Percentiles rank a stretch among this genome's conserved stretches.
Evolutionary conservation across 2,329 filamentous ascomycete species (phyloP).

Genomic region (Aspergillus sp.): DNA sequence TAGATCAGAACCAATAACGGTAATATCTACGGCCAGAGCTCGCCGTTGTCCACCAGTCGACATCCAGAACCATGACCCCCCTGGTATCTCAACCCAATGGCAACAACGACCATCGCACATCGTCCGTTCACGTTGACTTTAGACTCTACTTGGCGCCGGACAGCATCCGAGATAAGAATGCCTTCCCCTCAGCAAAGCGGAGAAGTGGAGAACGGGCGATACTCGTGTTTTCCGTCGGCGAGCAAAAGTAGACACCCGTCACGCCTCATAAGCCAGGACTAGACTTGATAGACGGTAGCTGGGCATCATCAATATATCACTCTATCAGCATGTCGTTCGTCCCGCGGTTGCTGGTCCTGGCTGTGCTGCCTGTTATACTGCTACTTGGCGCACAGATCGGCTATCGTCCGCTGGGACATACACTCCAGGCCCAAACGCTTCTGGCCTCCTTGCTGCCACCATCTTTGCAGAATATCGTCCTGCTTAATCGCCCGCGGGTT

Average conservation of each 20-base stretch:
- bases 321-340: not conserved
- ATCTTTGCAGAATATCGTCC: not conserved
- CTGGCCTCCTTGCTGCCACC: not conserved
- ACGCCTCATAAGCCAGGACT: not conserved
- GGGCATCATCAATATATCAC: not conserved
- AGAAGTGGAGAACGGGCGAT: not conserved
- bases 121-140: not conserved
- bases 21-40: too few species aligned
- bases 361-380: not conserved
- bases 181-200: not conserved
- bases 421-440: not conserved
- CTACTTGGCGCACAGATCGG: not conserved
- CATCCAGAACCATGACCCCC: not conserved
- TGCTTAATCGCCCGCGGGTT: conserved; percentile 8
- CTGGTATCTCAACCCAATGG: not conserved
- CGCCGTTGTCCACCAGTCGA: not conserved
- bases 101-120: not conserved
- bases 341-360: not conserved
- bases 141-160: not conserved
- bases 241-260: not conserved
- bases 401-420: not conserved
- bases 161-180: not conserved
- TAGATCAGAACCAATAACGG: too few species aligned
- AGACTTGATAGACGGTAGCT: not conserved
- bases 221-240: not conserved